Evolutionary conservation across 176 grass and related monocot species (phyloP).

Genomic region (Saccharum officinarum): DNA sequence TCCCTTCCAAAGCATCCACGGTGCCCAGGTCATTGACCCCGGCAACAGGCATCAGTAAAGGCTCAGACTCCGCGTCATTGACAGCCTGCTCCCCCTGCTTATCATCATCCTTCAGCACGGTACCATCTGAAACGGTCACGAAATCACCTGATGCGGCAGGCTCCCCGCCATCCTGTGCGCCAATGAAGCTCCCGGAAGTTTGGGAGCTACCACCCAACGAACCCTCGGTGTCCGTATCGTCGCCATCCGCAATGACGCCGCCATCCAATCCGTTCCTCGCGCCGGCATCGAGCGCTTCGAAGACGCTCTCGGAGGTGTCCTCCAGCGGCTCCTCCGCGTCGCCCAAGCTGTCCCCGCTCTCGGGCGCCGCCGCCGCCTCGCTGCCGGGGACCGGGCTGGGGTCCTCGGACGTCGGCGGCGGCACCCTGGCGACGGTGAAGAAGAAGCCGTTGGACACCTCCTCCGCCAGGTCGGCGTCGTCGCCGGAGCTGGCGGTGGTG

Average conservation of each 20-base stretch:
- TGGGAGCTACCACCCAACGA: conserved; percentile 36
- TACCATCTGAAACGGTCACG: neutral
- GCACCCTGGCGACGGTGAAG: conserved; percentile 47
- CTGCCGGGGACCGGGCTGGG: neutral
- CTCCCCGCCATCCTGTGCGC: conserved; percentile 6
- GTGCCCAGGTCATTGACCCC: neutral
- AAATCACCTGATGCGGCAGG: neutral
- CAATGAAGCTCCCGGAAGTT: conserved; percentile 18
- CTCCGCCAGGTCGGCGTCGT: conserved; percentile 20
- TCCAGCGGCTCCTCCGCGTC: conserved; percentile 6
- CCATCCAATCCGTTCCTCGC: neutral
- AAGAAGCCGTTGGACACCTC: conserved; percentile 54
- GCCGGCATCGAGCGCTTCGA: conserved; percentile 5
- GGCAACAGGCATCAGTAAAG: neutral
- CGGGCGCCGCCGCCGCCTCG: neutral
- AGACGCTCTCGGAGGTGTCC: neutral
- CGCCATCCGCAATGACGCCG: neutral
- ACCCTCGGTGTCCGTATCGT: neutral
- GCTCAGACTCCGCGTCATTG: neutral
- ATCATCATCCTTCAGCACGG: neutral
- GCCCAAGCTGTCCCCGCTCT: conserved; percentile 11
- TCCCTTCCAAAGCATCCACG: conserved; percentile 14
- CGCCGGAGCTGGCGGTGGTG: conserved; percentile 32
- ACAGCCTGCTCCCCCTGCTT: neutral
- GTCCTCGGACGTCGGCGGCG: conserved; percentile 4